Evolutionary conservation across 441 rosid species (phyloP), one percentile per base, ranked within the genome.

Genomic region (Aleurites moluccanus): DNA sequence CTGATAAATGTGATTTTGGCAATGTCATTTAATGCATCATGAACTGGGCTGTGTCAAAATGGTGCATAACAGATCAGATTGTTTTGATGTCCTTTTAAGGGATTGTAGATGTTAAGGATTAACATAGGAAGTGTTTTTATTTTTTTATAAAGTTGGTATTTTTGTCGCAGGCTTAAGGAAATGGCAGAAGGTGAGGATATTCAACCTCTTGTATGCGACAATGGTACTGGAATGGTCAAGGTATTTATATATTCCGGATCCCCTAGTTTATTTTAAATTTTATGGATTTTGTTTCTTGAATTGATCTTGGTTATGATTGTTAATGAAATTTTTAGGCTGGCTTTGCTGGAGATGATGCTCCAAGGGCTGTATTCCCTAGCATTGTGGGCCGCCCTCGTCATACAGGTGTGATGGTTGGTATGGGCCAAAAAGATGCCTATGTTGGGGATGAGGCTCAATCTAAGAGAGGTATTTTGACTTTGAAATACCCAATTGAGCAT

Each of bases 211-310:
- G 94, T 89, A 16, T 92, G 96, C 52, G 95, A 90, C 82, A 92
- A 92, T 80, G 93, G 97, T 28, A 92, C 97, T 23, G 92, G 95
- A 83, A 92, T 89, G 93, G 97, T 92, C 70, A 92, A 90, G 92
- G 95, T 92, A 82, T 42, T 6, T 38, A 38, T n/a, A n/a, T n/a
- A n/a, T n/a, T 38, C 40, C 40, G 30, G 30, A 25, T 50, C 28
- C 25, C n/a, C 10, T 56, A 21, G 3, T 74, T 64, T 20, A 10
- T n/a, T 55, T 9, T 56, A 56, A 56, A 21, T 45, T 10, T 20
- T 20, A 5, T 0, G 30, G 45, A 21, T 28, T 40, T 69, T 73
- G 30, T 60, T 63, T 49, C 7, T 56, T 18, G 10, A 35, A 18
- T 11, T 21, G 44, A 35, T 75, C 1, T 14, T 14, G 23, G 2